Evolutionary conservation across 768 basidiomycete species (phyloP), one percentile per base, ranked within the genome.

Genomic region (Crucibulum laeve): DNA sequence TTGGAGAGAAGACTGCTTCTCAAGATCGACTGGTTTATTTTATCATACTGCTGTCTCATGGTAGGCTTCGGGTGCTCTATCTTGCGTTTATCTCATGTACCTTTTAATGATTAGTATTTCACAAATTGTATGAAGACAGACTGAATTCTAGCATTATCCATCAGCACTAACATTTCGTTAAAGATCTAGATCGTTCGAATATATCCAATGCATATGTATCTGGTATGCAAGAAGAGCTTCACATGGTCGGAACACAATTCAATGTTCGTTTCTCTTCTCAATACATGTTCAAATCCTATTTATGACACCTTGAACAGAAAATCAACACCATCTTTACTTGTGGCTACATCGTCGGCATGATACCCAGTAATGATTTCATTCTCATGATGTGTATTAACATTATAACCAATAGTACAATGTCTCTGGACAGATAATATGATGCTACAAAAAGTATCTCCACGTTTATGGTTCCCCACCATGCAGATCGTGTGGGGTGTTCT

Each of bases 151-250:
- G 8, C 28, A 30, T 30, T 8, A 30, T 8, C 28, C 10, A 8
- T 30, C n/a, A 10, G 8, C 28, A 17, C 28, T 23, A 6, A 32
- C 10, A 7, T 18, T 14, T n/a, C 10, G 18, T 14, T 10, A 11
- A 49, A 84, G 81, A 84, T 60, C 67, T 86, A 17, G 82, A 84
- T 57, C 65, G 82, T 44, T 80, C 82, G 24, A 84, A 84, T 59
- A 66, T 87, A 22, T 69, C 70, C 50, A 87, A 87, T 59, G 85
- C 85, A 8, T 87, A 84, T 59, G 81, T 85, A n/a, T 84, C 82
- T 4, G 85, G 85, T 4, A 85, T 89, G 84, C 80, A 73, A 48
- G 81, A 87, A 59, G 84, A 84, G 17, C 68, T 87, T 26, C 51
- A 71, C 44, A 82, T 86, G 80, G 57, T 67, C 33, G 82, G 82